These are phyloP conservation scores for Eucalyptus erythrocorys DNA, from an alignment of 345 rosid species.

Conservation along the genomic window DNA sequence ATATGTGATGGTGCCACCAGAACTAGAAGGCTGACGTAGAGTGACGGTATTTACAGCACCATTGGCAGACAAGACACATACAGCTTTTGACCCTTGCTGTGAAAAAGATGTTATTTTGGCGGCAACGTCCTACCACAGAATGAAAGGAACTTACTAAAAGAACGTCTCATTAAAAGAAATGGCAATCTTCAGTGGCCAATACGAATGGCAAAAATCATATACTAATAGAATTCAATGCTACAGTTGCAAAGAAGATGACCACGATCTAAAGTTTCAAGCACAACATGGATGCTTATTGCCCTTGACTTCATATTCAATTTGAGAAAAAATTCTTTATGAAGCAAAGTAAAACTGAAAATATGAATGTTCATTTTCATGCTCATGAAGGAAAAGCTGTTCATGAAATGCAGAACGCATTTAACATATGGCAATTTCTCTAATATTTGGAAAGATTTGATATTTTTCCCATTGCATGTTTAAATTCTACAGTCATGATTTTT, in stretches of 20 bases:
- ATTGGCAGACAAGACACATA: slow-evolving; percentile 78
- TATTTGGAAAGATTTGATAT: background rate
- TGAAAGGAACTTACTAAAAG: background rate
- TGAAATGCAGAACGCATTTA: background rate
- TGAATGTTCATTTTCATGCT: background rate
- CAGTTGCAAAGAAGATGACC: background rate
- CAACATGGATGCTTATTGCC: background rate
- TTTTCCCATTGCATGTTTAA: background rate
- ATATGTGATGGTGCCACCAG: slow-evolving; percentile 72
- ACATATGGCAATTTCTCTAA: background rate
- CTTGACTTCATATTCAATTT: background rate
- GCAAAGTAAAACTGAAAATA: background rate
- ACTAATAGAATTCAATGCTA: background rate
- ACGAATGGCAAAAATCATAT: background rate
- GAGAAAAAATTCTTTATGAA: background rate
- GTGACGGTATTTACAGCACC: slow-evolving; percentile 90
- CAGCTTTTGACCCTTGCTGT: slow-evolving; percentile 81
- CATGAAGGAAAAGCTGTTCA: background rate
- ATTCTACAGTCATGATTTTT: background rate
- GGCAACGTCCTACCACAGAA: slow-evolving; percentile 56
- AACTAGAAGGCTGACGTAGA: slow-evolving; percentile 65
- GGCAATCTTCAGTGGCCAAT: background rate
- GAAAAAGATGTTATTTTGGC: slow-evolving; percentile 69
- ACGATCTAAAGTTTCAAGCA: background rate
- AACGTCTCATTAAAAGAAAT: background rate